Evolutionary conservation across 495 filamentous ascomycete species (phyloP), one percentile per base, ranked within the genome.

Genomic region (Hypoxylon perforatum): DNA sequence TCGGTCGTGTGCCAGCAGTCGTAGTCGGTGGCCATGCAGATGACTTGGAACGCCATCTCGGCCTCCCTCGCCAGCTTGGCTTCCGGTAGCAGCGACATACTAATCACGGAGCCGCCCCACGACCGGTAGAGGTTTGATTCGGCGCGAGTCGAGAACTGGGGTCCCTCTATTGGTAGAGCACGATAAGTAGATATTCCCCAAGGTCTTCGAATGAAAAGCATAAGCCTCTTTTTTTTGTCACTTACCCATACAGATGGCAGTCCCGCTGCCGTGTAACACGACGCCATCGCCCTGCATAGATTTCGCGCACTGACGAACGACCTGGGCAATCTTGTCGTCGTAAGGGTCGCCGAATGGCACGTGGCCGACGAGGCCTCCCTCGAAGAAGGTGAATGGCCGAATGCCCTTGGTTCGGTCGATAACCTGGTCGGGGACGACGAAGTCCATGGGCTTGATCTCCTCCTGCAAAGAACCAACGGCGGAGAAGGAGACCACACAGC

Each of bases 11-110:
- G 91, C 95, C 95, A 98, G 86, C 94, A 97, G 78, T 99, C 96
- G 72, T 99, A 99, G 79, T 99, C 95, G 19, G 95, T 99, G 23
- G 91, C 89, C 96, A 99, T 99, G 83, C 94, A 97, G 68, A 99
- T 94, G 87, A 97, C 94, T 80, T 94, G 92, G 73, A 97, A 97
- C 14, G 90, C 91, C 65, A 99, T 90, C 81, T 99, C 96, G 4
- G 96, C 96, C 82, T 99, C 95, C 30, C 91, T 85, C 23, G 95
- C 95, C 11, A 99, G 87, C 82, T 98, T 98, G 30, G 94, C 90
- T 81, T 99, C 95, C 21, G 95, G 95, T n/a, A 98, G 84, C 19
- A 90, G 88, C 52, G 91, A 94, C 95, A 99, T 99, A 83, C 97
- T 98, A 82, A 99, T 97, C 2, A 97, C 90, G 62, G 83, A 88